Evolutionary conservation across 176 grass and related monocot genomes (phyloP), one percentile per base, ranked within the genome.

Genomic region (Melocanna baccifera): DNA sequence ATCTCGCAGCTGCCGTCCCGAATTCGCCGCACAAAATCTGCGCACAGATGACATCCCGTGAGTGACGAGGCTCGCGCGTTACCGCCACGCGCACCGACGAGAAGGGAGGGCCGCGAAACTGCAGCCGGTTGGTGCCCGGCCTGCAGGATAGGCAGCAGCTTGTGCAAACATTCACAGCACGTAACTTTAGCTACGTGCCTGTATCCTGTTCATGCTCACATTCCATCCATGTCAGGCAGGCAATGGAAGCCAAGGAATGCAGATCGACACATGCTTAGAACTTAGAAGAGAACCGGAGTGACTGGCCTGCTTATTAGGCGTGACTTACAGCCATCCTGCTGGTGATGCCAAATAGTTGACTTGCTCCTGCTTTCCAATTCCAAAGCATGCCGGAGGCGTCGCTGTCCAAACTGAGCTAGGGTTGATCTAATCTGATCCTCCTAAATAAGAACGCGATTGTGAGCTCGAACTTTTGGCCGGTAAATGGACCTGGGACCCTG

Each of bases 221-320:
- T 65, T 67, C 52, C 80, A 67, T 67, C 52, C 80, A 67, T 55
- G 76, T 55, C 82, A 67, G 34, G 72, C 61, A 76, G 80, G 18
- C 28, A 47, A 42, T 2, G 46, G 26, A 18, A 36, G 34, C 4
- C 34, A 36, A 36, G 34, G 5, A 36, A 36, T 36, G 34, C 4
- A 36, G 34, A 36, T 36, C 5, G 34, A 36, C 34, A 36, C 34
- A 36, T 36, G 34, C 34, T 36, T 36, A 36, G 34, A 36, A 36
- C 34, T 36, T 36, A 4, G 34, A 36, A 36, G 34, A 36, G 34
- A 36, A 36, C 34, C 34, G n/a, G n/a, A 36, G 4, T 5, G 34
- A 36, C 4, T 36, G 34, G 34, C 0, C 0, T 36, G 34, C 34
- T 36, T 36, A 36, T 36, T 36, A 36, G 34, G 34, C 34, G 5